Conservation (phyloP, 768 basidiomycete species). For the Suillus placidus region DNA sequence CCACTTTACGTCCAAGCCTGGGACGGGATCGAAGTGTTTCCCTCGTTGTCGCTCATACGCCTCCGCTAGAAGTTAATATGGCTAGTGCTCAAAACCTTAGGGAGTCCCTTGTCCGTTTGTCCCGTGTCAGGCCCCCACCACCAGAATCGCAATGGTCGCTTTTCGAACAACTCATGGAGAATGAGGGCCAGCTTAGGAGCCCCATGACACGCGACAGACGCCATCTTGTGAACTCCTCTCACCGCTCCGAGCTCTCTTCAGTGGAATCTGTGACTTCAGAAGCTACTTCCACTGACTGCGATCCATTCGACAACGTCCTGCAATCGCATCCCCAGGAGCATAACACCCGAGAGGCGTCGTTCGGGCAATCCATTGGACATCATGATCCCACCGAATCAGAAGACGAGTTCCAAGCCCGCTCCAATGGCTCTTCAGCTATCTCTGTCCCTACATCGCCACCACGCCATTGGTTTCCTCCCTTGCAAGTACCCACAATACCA, state of each 20-base stretch:
- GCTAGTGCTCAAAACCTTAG: constrained; percentile 22
- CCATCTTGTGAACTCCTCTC: constrained; percentile 3
- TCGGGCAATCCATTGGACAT: background rate
- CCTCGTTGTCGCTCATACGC: constrained; percentile 13
- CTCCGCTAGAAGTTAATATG: constrained; percentile 17
- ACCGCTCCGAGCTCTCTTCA: constrained; percentile 6
- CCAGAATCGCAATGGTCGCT: constrained; percentile 58
- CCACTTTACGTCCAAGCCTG: constrained; percentile 8
- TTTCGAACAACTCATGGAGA: constrained; percentile 74
- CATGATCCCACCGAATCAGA: background rate
- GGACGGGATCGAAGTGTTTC: constrained; percentile 14
- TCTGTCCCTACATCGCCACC: constrained; percentile 18
- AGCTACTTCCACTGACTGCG: background rate
- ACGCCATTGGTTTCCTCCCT: constrained; percentile 15
- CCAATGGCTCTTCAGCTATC: constrained; percentile 15
- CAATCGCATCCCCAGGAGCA: background rate
- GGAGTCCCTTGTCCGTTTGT: constrained; percentile 14
- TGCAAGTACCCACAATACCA: constrained; percentile 43
- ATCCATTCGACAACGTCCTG: background rate
- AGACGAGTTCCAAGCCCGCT: constrained; percentile 18
- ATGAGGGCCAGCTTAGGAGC: constrained; percentile 48
- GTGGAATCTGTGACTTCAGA: constrained; percentile 13
- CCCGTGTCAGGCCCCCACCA: constrained; percentile 16
- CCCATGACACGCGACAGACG: constrained; percentile 12
- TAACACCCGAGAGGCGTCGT: background rate